Conservation (phyloP, 345 rosid species). For the Populus ilicifolia region DNA sequence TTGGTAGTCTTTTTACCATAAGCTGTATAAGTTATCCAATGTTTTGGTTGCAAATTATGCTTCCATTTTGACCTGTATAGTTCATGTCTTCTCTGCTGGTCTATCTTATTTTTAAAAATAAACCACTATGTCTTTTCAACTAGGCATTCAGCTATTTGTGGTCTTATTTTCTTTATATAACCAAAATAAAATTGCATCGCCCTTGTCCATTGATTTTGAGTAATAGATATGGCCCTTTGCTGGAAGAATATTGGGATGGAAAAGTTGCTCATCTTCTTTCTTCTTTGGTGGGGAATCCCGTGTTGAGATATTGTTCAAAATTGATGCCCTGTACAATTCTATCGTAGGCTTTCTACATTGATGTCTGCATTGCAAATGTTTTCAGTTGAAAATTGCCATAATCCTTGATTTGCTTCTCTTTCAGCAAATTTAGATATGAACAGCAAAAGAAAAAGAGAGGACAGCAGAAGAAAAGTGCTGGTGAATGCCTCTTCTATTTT, state of each 20-base stretch:
- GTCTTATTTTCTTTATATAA: not conserved
- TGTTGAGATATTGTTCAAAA: not conserved
- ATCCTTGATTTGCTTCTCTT: slow-evolving; percentile 15
- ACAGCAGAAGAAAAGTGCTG: slow-evolving; percentile 85
- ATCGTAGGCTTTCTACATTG: not conserved
- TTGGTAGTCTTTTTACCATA: not conserved
- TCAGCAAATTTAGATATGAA: slow-evolving; percentile 80
- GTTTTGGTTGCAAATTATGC: not conserved
- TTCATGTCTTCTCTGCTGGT: not conserved
- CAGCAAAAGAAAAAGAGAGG: slow-evolving; percentile 76
- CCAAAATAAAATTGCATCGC: not conserved
- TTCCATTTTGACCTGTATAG: not conserved
- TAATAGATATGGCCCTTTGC: not conserved
- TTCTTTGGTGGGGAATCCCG: not conserved
- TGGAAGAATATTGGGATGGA: not conserved
- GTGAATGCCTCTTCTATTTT: slow-evolving; percentile 25
- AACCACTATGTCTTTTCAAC: not conserved
- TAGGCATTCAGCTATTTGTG: not conserved
- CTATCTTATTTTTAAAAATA: not conserved
- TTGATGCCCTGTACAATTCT: not conserved
- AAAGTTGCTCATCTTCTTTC: not conserved
- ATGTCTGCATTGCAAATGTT: not conserved
- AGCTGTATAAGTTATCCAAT: not conserved
- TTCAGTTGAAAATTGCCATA: not conserved
- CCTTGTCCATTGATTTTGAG: not conserved